Evolutionary conservation across 2,329 filamentous ascomycete genomes (phyloP).

Genomic region (Uncinocarpus reesii): DNA sequence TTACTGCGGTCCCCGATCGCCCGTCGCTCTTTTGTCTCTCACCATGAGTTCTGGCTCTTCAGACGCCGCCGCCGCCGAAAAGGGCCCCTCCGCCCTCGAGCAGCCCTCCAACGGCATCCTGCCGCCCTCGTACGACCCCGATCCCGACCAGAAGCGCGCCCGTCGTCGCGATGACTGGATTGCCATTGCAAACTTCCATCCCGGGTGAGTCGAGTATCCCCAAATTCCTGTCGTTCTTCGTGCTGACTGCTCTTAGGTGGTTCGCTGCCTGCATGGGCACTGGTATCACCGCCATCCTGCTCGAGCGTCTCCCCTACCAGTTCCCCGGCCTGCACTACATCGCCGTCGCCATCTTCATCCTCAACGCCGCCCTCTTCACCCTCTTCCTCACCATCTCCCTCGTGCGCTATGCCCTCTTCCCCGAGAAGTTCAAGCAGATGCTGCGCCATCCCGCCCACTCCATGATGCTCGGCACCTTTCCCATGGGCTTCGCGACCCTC

Average conservation of each 20-base stretch:
- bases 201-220: slow-evolving; percentile 16
- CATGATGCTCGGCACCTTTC: slow-evolving; percentile 54
- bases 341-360: slow-evolving; percentile 49
- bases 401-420: slow-evolving; percentile 52
- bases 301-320: slow-evolving; percentile 53
- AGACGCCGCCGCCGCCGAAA: not conserved
- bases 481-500: slow-evolving; percentile 56
- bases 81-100: not conserved
- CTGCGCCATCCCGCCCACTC: slow-evolving; percentile 53
- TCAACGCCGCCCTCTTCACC: slow-evolving; percentile 51
- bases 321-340: slow-evolving; percentile 49
- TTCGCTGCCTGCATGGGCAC: slow-evolving; percentile 57
- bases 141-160: not conserved
- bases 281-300: slow-evolving; percentile 54
- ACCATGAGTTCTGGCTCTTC: no score
- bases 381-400: slow-evolving; percentile 46
- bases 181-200: slow-evolving; percentile 17
- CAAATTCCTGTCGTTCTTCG: no score
- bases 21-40: no score
- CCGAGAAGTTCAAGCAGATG: slow-evolving; percentile 54
- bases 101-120: not conserved
- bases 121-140: not conserved
- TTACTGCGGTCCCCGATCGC: no score
- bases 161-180: slow-evolving; percentile 16
- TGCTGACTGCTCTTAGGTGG: slow-evolving; percentile 31